Percentiles rank a stretch among this genome's conserved stretches.
Conservation (phyloP, 139 green algal genomes). For the Pseudopediastrum boryanum region DNA sequence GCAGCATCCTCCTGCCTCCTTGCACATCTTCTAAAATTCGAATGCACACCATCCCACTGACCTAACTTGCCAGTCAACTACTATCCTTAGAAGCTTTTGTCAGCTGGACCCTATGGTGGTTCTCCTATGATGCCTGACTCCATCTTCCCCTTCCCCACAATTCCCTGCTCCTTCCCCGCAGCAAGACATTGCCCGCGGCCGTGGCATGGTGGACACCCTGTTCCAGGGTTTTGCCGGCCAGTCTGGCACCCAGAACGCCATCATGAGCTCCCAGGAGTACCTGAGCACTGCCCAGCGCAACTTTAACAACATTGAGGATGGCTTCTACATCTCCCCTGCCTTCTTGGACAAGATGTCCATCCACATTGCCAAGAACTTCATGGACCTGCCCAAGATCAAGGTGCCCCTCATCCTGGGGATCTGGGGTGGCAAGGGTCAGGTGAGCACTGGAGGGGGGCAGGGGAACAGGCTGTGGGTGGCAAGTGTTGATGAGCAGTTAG, state of each 20-base stretch:
- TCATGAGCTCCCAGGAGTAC: constrained; percentile 94
- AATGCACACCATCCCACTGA: too few species aligned
- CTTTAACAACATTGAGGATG: constrained; percentile 93
- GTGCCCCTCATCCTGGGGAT: constrained; percentile 97
- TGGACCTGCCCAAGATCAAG: constrained; percentile 89
- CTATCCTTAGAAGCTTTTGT: too few species aligned
- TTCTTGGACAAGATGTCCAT: constrained; percentile 96
- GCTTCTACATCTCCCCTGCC: constrained; percentile 97
- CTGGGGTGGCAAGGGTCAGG: constrained; percentile 99
- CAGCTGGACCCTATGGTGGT: neutral
- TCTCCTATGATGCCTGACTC: neutral
- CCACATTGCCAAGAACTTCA: constrained; percentile 46
- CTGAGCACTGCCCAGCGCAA: constrained; percentile 64
- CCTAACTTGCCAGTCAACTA: too few species aligned
- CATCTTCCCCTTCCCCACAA: neutral
- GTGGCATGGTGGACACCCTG: constrained; percentile 91
- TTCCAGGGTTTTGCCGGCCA: constrained; percentile 86
- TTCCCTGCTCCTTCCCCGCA: constrained; percentile 45
- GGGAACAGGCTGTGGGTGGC: neutral
- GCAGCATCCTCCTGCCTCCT: too few species aligned
- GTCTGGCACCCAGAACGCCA: constrained; percentile 90
- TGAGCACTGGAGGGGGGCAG: neutral
- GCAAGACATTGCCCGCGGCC: constrained; percentile 95
- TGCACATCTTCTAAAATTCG: too few species aligned
- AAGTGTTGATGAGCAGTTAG: too few species aligned